Percentiles rank a stretch among this genome's conserved stretches.
Conservation (phyloP, 1,139 yeast genomes). For the Protomyces inundatus region DNA sequence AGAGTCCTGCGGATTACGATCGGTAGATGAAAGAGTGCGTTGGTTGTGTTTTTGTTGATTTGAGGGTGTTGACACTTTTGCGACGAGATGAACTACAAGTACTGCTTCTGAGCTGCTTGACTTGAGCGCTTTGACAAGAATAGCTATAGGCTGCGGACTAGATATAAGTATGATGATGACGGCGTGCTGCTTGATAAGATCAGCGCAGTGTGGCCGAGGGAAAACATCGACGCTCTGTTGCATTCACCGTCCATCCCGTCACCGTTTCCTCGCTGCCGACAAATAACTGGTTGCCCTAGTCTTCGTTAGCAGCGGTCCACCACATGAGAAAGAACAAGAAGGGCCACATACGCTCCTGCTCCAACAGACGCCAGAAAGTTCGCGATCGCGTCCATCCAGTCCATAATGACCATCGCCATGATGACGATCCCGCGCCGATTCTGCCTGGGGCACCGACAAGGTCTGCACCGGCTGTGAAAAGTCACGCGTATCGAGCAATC, state of each 20-base stretch:
- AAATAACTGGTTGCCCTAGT: slow-evolving; percentile 1
- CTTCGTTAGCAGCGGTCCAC: background rate
- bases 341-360: background rate
- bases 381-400: slow-evolving; percentile 18
- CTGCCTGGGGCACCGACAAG: slow-evolving; percentile 3
- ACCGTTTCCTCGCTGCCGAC: slow-evolving; percentile 20
- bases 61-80: too few relatives aligned
- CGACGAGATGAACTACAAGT: too few relatives aligned
- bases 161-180: too few relatives aligned
- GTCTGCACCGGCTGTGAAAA: slow-evolving; percentile 4
- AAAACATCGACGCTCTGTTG: slow-evolving; percentile 2
- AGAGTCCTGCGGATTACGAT: too few relatives aligned
- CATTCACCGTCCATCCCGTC: slow-evolving; percentile 11
- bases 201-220: slow-evolving; percentile 1
- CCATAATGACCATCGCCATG: slow-evolving; percentile 21
- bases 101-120: too few relatives aligned
- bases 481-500: slow-evolving; percentile 16
- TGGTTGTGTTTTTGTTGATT: too few relatives aligned
- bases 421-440: background rate
- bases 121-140: too few relatives aligned
- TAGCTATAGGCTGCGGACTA: too few relatives aligned
- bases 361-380: slow-evolving; percentile 22
- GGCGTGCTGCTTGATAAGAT: background rate
- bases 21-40: too few relatives aligned
- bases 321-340: background rate